Percentiles rank a stretch among this genome's conserved stretches.
phyloP scores from a whole-genome alignment of 108 stramenopile genomes.

The Pseudonitzschia pungens region DNA sequence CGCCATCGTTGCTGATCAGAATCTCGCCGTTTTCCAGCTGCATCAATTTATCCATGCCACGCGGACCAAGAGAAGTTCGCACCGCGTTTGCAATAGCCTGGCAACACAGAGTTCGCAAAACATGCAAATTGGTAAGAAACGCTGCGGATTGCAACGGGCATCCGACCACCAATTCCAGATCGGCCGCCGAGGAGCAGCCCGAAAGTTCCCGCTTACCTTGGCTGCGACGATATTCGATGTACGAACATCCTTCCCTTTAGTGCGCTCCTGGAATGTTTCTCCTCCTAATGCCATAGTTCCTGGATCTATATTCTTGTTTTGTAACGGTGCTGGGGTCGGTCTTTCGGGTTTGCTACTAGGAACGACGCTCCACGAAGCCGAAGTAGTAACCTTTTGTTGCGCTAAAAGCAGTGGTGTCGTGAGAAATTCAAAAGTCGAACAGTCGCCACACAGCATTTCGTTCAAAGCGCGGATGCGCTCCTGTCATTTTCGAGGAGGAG shows the following conservation, averaged over 20 bases:
- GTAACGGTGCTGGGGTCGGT: neutral
- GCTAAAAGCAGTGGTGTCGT: too few species aligned
- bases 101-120: neutral
- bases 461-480: neutral
- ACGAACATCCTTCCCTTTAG: slow-evolving; percentile 96
- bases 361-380: neutral
- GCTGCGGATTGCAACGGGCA: neutral
- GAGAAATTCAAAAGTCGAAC: neutral
- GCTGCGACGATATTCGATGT: slow-evolving; percentile 97
- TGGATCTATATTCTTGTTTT: neutral
- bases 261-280: slow-evolving; percentile 80
- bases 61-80: slow-evolving; percentile 96
- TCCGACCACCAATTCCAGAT: neutral
- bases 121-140: neutral
- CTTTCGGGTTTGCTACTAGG: neutral
- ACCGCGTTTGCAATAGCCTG: slow-evolving; percentile 95
- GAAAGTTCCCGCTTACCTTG: slow-evolving; percentile 60
- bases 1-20: slow-evolving; percentile 98
- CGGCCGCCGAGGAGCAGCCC: neutral
- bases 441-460: neutral
- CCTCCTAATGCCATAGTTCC: slow-evolving; percentile 35
- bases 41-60: slow-evolving; percentile 99
- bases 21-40: slow-evolving; percentile 93
- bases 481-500: neutral
- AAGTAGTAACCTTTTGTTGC: neutral